Evolutionary conservation across 2,329 filamentous ascomycete species (phyloP).

Genomic region (Ceratocystiopsis sp.): DNA sequence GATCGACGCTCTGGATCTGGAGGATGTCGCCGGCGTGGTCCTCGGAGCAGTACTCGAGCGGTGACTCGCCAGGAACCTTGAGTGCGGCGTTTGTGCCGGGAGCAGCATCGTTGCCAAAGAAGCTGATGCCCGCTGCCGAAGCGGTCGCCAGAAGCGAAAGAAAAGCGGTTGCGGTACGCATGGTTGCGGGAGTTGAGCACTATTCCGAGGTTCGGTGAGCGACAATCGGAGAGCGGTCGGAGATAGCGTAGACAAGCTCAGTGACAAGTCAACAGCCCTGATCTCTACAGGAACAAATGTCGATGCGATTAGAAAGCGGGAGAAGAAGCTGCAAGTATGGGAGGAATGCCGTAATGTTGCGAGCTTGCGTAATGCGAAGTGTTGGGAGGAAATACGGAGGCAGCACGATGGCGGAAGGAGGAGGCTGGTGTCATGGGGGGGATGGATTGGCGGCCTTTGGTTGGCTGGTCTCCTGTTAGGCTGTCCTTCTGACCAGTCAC

Average conservation of each 20-base stretch:
- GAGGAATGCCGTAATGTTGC: too few relatives aligned
- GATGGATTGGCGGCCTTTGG: neutral
- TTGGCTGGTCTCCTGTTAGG: neutral
- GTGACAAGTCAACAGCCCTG: neutral
- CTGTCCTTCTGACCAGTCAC: too few relatives aligned
- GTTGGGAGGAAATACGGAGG: too few relatives aligned
- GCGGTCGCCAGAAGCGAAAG: conserved; percentile 30
- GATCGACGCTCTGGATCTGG: conserved; percentile 60
- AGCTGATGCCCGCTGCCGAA: conserved; percentile 21
- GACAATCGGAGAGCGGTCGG: too few relatives aligned
- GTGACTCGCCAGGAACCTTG: conserved; percentile 70
- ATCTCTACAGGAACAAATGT: too few relatives aligned
- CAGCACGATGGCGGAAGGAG: too few relatives aligned
- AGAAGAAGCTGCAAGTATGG: too few relatives aligned
- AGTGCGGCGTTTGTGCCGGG: conserved; percentile 32
- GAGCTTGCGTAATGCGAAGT: too few relatives aligned
- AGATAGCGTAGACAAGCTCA: neutral
- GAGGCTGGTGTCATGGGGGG: neutral
- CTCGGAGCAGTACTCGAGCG: conserved; percentile 57
- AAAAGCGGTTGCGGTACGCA: conserved; percentile 25
- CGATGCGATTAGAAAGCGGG: too few relatives aligned
- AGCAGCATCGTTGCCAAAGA: conserved; percentile 30
- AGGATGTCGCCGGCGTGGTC: conserved; percentile 56
- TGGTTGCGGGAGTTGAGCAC: conserved; percentile 8
- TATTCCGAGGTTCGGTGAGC: too few relatives aligned